Conservation (phyloP, 805 yeast genomes). For the Saccharomycopsis fermentans region DNA sequence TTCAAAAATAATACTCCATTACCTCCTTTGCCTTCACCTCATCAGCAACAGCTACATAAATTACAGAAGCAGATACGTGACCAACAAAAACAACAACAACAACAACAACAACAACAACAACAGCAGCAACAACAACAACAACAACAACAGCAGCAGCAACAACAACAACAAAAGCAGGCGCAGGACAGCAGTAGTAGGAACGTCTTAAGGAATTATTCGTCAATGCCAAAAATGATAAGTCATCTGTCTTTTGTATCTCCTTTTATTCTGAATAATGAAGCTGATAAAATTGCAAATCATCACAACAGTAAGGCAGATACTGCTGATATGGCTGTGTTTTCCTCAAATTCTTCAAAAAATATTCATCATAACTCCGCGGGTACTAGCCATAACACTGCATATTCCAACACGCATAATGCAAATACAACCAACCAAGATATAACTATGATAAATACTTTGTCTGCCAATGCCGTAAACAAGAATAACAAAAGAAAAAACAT, state of each 20-base stretch:
- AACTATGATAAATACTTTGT: not conserved
- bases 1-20: not conserved
- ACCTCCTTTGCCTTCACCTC: slow-evolving; percentile 10
- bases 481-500: not conserved
- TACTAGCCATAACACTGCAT: not conserved
- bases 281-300: not conserved
- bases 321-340: not conserved
- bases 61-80: slow-evolving; percentile 4
- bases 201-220: not conserved
- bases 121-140: slow-evolving; percentile 12
- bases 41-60: slow-evolving; percentile 7
- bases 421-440: not conserved
- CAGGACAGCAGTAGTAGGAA: slow-evolving; percentile 15
- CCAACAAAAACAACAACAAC: slow-evolving; percentile 14
- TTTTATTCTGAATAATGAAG: not conserved
- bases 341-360: not conserved
- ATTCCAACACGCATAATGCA: not conserved
- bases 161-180: slow-evolving; percentile 19
- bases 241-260: slow-evolving; percentile 2
- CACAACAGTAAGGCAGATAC: not conserved
- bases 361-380: not conserved
- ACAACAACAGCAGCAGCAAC: slow-evolving; percentile 21
- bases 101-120: slow-evolving; percentile 2
- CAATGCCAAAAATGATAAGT: slow-evolving; percentile 5
- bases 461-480: not conserved